A percentile compares a stretch with the other conserved stretches of the same genome.
Conservation (phyloP, 108 stramenopile genomes). For the Skeletonema grethae region DNA sequence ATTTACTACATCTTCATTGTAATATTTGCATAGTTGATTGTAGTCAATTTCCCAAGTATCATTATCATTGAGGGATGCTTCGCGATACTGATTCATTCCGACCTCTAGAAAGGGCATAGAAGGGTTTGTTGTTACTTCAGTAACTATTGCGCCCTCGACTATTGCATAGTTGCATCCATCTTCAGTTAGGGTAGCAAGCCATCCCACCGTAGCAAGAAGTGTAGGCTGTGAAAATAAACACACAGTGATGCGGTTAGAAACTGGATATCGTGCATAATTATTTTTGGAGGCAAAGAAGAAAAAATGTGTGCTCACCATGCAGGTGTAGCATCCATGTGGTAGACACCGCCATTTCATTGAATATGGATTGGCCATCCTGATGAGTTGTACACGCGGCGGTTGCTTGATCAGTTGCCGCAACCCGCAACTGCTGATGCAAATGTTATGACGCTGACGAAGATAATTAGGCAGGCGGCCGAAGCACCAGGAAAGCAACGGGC, state of each 20-base stretch:
- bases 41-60: constrained; percentile 42
- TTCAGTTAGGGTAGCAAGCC: constrained; percentile 52
- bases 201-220: constrained; percentile 46
- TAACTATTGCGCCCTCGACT: constrained; percentile 44
- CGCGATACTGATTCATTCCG: constrained; percentile 65
- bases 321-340: constrained; percentile 8
- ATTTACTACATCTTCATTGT: constrained; percentile 49
- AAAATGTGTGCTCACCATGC: background rate
- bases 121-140: constrained; percentile 40
- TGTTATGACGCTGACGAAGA: too few species aligned
- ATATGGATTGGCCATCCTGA: background rate
- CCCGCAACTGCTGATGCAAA: too few species aligned
- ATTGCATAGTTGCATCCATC: constrained; percentile 63
- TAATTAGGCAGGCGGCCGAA: too few species aligned
- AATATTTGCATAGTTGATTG: constrained; percentile 36
- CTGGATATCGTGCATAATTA: too few species aligned
- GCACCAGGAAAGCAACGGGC: too few species aligned
- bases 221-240: constrained; percentile 21
- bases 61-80: constrained; percentile 33
- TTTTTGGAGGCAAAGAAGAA: too few species aligned
- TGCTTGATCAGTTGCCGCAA: too few species aligned
- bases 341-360: constrained; percentile 7
- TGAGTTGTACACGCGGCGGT: too few species aligned
- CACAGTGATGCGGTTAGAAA: background rate
- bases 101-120: constrained; percentile 61